Evolutionary conservation across 2,329 filamentous ascomycete genomes (phyloP), one percentile per base, ranked within the genome.

Genomic region (Lachnellula cervina): DNA sequence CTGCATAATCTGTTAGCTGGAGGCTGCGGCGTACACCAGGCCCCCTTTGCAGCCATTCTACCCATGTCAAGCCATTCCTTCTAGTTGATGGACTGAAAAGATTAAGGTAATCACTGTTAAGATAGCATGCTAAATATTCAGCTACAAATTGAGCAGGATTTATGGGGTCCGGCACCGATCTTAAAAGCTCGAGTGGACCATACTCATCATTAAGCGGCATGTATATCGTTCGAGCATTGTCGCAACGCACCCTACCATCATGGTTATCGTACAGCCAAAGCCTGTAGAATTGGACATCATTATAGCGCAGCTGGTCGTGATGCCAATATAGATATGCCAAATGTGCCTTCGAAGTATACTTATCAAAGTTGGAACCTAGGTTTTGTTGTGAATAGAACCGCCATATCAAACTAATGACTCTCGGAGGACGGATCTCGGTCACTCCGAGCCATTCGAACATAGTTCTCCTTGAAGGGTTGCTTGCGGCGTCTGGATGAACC

Each of bases 301-400:
- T 7, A 19, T 17, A 42, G 35, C 38, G 21, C 3, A 40, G 25
- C 21, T 21, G 21, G 4, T 21, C 21, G 37, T 53, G 17, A 42
- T 62, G 44, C 56, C 60, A 62, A 48, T 56, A 62, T 43, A 62
- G 25, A 51, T 59, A 62, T 1, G 25, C 46, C 9, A 62, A 21
- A 56, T 62, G 60, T 50, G 43, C 43, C n/a, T 48, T 59, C 4
- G 60, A 62, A 16, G 23, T 21, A 32, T 37, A 8, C 13, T 2
- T 21, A 21, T 21, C 21, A 21, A 60, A 37, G 47, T 57, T 32
- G 14, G 56, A 28, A 34, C 44, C 54, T 43, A 42, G 54, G 14
- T 47, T 45, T 3, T 28, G 5, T 38, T 21, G 34, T 32, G 44
- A 49, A 44, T 62, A 60, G 8, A 21, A 34, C 14, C 21, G 13